phyloP scores from a whole-genome alignment of 225 moss, liverwort and hornwort species.

The Ulota crispa region DNA sequence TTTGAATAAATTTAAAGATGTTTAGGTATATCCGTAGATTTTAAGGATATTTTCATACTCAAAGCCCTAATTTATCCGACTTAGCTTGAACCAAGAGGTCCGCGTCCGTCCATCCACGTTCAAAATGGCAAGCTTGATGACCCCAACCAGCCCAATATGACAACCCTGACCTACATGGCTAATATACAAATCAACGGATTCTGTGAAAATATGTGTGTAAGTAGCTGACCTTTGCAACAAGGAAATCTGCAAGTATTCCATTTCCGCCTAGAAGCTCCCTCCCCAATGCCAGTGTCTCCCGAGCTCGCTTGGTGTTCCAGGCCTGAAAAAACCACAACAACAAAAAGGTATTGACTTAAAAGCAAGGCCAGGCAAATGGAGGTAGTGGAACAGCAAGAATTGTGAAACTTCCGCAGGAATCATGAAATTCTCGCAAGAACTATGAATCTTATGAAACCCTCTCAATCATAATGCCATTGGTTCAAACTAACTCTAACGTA shows the following conservation, averaged over 20 bases:
- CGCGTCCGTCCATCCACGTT: no score
- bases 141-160: no score
- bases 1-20: no score
- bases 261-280: slow-evolving; percentile 98
- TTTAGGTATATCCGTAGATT: no score
- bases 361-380: not conserved
- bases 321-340: slow-evolving; percentile 48
- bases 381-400: not conserved
- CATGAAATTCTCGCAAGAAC: not conserved
- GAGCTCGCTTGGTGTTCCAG: slow-evolving; percentile 88
- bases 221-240: slow-evolving; percentile 80
- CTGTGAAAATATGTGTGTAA: not conserved
- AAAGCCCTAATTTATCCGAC: no score
- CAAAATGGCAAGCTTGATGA: no score
- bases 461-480: not conserved
- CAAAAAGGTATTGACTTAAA: not conserved
- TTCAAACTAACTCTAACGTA: not conserved
- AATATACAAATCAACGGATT: not conserved
- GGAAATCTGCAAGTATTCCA: slow-evolving; percentile 86
- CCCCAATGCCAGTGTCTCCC: slow-evolving; percentile 87
- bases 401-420: not conserved
- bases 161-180: no score
- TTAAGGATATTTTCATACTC: no score
- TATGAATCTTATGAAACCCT: not conserved
- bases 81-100: no score